These are phyloP conservation scores for Solanum chacoense DNA, from an alignment of 305 asterid genomes.

Conservation along the genomic window DNA sequence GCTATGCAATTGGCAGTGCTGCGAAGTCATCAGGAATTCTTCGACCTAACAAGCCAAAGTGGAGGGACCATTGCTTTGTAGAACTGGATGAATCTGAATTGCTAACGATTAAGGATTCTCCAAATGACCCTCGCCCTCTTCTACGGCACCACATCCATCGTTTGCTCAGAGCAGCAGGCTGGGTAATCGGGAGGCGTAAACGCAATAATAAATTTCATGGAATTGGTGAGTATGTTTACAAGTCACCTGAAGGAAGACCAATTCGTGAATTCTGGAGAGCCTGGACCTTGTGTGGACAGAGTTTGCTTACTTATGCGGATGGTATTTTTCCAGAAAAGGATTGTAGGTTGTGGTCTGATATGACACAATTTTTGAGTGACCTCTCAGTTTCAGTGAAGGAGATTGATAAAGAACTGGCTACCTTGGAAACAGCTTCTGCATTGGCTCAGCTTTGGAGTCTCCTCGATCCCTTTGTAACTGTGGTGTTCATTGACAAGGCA, in stretches of 20 bases:
- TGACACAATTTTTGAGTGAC: constrained; percentile 65
- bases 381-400: constrained; percentile 42
- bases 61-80: constrained; percentile 86
- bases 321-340: constrained; percentile 30
- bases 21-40: constrained; percentile 24
- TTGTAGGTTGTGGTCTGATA: constrained; percentile 57
- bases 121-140: constrained; percentile 94
- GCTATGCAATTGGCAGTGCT: constrained; percentile 42
- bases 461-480: constrained; percentile 87
- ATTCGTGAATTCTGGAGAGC: constrained; percentile 90
- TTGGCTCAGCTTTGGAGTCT: constrained; percentile 85
- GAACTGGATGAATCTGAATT: constrained; percentile 64
- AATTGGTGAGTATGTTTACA: constrained; percentile 82
- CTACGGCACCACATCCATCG: constrained; percentile 87
- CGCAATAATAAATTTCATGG: constrained; percentile 69
- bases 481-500: constrained; percentile 76
- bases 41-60: constrained; percentile 58
- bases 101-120: constrained; percentile 49
- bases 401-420: constrained; percentile 47
- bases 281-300: constrained; percentile 80
- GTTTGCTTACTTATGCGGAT: constrained; percentile 41
- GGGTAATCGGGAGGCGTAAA: constrained; percentile 95
- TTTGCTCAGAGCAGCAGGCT: constrained; percentile 76
- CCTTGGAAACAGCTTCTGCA: constrained; percentile 39
- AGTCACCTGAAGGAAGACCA: constrained; percentile 89